phyloP scores from a whole-genome alignment of 176 grass and related monocot species.

The Avena insularis region DNA sequence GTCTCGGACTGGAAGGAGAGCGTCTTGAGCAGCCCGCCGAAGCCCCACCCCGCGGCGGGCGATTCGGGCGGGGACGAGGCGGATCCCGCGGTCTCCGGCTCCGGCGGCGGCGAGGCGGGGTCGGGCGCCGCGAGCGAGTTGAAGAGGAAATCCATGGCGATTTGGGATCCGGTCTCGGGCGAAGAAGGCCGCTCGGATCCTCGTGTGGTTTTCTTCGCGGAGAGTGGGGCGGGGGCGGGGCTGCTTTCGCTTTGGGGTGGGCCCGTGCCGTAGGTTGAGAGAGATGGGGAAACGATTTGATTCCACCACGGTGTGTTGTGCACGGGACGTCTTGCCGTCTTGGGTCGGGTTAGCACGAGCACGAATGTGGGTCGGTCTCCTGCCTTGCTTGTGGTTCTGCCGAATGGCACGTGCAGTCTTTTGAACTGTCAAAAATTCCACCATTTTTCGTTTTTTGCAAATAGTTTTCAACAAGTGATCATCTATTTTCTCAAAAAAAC shows the following conservation, averaged over 20 bases:
- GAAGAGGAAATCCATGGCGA: constrained; percentile 98
- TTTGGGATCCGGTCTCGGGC: constrained; percentile 32
- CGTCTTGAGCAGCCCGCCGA: constrained; percentile 77
- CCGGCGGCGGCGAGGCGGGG: constrained; percentile 5
- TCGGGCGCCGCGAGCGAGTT: constrained; percentile 67
- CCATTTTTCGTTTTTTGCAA: too few relatives aligned
- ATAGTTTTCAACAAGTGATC: too few relatives aligned
- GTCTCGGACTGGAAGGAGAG: constrained; percentile 86
- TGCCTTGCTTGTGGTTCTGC: too few relatives aligned
- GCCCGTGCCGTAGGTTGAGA: background rate
- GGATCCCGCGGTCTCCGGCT: constrained; percentile 35
- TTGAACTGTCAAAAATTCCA: too few relatives aligned
- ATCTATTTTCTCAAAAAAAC: too few relatives aligned
- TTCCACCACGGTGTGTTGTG: background rate
- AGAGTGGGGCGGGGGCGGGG: background rate
- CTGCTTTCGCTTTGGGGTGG: background rate
- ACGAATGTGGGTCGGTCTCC: too few relatives aligned
- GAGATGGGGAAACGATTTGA: background rate
- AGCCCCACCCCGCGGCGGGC: constrained; percentile 48
- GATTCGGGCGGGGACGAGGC: background rate
- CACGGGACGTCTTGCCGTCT: too few relatives aligned
- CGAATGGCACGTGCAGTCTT: too few relatives aligned
- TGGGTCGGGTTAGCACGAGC: too few relatives aligned
- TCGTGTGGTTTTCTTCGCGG: background rate
- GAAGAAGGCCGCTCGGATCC: too few relatives aligned